Conservation (phyloP, 2,329 filamentous ascomycete species). For the Drechslera avenae region DNA sequence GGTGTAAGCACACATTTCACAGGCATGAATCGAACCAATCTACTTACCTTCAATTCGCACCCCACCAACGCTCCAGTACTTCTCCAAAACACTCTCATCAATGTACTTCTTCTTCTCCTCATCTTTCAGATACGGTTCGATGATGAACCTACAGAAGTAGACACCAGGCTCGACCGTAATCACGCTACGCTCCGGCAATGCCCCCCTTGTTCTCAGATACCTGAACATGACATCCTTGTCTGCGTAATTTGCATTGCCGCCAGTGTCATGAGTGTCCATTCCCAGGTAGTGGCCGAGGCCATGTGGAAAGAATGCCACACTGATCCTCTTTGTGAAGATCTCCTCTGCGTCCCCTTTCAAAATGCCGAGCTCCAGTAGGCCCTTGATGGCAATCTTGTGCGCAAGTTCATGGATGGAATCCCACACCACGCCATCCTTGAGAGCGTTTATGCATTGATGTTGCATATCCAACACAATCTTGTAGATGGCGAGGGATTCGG, state of each 20-base stretch:
- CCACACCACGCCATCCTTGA: constrained; percentile 78
- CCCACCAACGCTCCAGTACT: constrained; percentile 80
- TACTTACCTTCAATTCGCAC: constrained; percentile 75
- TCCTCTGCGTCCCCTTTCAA: constrained; percentile 63
- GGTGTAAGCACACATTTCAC: constrained; percentile 8
- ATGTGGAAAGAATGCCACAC: constrained; percentile 58
- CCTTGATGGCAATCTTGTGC: constrained; percentile 80
- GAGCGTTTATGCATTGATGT: constrained; percentile 71
- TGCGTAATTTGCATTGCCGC: constrained; percentile 55
- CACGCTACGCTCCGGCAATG: constrained; percentile 76
- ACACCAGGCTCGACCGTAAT: constrained; percentile 94
- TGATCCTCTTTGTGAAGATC: constrained; percentile 53
- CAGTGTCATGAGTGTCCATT: constrained; percentile 59
- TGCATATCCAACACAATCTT: constrained; percentile 88
- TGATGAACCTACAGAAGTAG: constrained; percentile 76
- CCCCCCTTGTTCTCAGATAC: constrained; percentile 80
- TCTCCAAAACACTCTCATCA: constrained; percentile 66
- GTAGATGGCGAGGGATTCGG: constrained; percentile 64
- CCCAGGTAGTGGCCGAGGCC: constrained; percentile 58
- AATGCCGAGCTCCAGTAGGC: constrained; percentile 76
- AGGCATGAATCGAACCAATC: too few species aligned
- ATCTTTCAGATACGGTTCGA: constrained; percentile 70
- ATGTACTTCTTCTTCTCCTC: constrained; percentile 67
- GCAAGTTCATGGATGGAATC: constrained; percentile 81
- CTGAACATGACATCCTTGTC: constrained; percentile 85